A percentile compares a stretch with the other conserved stretches of the same genome.
These are phyloP conservation scores for Cucumis hystrix DNA, from an alignment of 306 rosid genomes.

Conservation along the genomic window DNA sequence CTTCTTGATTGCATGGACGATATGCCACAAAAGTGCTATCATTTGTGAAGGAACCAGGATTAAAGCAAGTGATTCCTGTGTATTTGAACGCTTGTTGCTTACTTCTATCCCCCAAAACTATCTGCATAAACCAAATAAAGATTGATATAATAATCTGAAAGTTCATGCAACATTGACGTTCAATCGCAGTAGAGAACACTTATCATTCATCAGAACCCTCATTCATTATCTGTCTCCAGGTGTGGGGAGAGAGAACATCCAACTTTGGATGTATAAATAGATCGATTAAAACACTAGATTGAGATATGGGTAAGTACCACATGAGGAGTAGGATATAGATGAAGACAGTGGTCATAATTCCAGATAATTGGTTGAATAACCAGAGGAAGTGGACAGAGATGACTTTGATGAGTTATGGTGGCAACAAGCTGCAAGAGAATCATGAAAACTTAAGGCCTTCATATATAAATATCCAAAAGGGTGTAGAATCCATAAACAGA, in stretches of 20 bases:
- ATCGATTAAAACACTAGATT: background rate
- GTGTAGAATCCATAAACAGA: background rate
- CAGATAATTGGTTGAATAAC: slow-evolving; percentile 71
- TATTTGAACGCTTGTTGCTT: slow-evolving; percentile 79
- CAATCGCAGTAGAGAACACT: background rate
- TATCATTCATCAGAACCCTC: background rate
- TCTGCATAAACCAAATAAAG: slow-evolving; percentile 36
- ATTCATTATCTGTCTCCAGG: background rate
- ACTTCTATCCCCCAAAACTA: slow-evolving; percentile 75
- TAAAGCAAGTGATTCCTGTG: slow-evolving; percentile 84
- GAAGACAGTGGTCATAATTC: slow-evolving; percentile 78
- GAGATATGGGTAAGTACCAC: slow-evolving; percentile 38
- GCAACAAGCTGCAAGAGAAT: slow-evolving; percentile 79
- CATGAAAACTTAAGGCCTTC: slow-evolving; percentile 9
- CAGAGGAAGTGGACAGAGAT: slow-evolving; percentile 89
- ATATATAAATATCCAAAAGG: background rate
- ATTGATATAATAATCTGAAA: background rate
- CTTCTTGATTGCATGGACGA: slow-evolving; percentile 80
- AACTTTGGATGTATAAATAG: background rate
- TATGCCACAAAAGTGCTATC: slow-evolving; percentile 72
- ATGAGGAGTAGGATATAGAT: slow-evolving; percentile 90
- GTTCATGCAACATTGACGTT: background rate
- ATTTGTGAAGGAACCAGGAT: slow-evolving; percentile 78
- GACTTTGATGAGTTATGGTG: slow-evolving; percentile 91
- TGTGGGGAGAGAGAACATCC: background rate